Conservation (phyloP, 169 alveolate species). For the Eimeria maxima region DNA sequence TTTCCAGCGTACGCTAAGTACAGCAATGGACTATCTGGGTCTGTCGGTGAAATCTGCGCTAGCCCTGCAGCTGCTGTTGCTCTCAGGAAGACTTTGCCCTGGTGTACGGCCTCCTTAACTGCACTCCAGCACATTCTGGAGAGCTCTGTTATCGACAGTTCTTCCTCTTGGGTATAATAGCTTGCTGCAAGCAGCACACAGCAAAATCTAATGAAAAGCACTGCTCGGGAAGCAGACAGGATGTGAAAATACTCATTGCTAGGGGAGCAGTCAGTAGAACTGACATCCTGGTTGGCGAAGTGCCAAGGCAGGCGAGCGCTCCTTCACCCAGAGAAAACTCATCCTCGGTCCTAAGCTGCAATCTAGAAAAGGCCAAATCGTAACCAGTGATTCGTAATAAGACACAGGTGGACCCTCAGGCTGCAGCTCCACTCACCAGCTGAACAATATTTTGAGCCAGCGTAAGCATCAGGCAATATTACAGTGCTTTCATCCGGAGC, state of each 20-base stretch:
- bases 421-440: constrained; percentile 8
- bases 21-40: constrained; percentile 55
- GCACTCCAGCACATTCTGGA: constrained; percentile 66
- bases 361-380: not conserved
- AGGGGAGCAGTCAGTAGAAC: not conserved
- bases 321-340: not conserved
- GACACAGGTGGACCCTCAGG: not conserved
- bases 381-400: not conserved
- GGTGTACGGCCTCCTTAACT: constrained; percentile 24
- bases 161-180: not conserved
- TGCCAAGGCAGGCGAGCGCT: not conserved
- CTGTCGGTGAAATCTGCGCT: constrained; percentile 34
- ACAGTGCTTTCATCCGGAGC: constrained; percentile 18
- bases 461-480: not conserved
- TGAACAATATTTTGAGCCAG: not conserved
- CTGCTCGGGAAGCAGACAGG: not conserved
- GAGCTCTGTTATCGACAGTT: constrained; percentile 32
- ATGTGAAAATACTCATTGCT: not conserved
- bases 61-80: constrained; percentile 38
- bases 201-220: not conserved
- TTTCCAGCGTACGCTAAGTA: constrained; percentile 55
- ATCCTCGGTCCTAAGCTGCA: not conserved
- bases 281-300: too few species aligned
- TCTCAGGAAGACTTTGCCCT: constrained; percentile 10
- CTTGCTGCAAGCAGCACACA: constrained; percentile 1